Percentiles rank a stretch among this genome's conserved stretches.
Evolutionary conservation across 2,329 filamentous ascomycete genomes (phyloP).

Genomic region (Colletotrichum musicola): DNA sequence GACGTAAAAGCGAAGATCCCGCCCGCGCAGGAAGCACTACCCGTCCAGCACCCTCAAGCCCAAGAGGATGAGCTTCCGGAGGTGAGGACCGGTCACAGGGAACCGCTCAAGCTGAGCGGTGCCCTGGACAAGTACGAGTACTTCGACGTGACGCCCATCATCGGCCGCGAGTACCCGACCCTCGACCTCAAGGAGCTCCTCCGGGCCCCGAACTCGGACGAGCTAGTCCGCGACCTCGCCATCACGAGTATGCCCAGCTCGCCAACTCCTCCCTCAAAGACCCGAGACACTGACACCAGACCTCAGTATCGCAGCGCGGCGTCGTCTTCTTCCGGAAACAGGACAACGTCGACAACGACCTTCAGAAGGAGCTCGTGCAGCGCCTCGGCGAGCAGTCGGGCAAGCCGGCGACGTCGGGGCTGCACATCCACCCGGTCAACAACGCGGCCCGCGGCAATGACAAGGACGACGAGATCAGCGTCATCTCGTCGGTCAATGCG

Average conservation of each 20-base stretch:
- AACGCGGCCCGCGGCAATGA: slow-evolving; percentile 65
- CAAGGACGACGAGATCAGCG: slow-evolving; percentile 71
- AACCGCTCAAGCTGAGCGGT: slow-evolving; percentile 63
- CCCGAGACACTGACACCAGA: not conserved
- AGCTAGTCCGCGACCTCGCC: slow-evolving; percentile 74
- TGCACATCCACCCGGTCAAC: slow-evolving; percentile 72
- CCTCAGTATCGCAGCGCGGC: slow-evolving; percentile 73
- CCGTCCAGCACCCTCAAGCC: not conserved
- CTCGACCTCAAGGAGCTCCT: slow-evolving; percentile 72
- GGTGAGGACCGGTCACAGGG: slow-evolving; percentile 35
- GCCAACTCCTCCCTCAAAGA: slow-evolving; percentile 20
- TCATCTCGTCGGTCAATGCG: slow-evolving; percentile 69
- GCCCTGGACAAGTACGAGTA: slow-evolving; percentile 64
- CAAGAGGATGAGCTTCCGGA: slow-evolving; percentile 31
- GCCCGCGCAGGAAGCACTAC: slow-evolving; percentile 16
- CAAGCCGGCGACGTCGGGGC: slow-evolving; percentile 65
- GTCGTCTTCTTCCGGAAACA: slow-evolving; percentile 80
- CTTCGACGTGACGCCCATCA: slow-evolving; percentile 72
- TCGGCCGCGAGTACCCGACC: slow-evolving; percentile 72
- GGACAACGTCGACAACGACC: slow-evolving; percentile 69
- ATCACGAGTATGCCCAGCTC: slow-evolving; percentile 66
- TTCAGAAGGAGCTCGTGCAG: slow-evolving; percentile 75
- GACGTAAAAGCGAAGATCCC: slow-evolving; percentile 9
- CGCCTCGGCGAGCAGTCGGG: slow-evolving; percentile 70
- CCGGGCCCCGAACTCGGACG: slow-evolving; percentile 71